Conservation (phyloP, 2,329 filamentous ascomycete genomes). For the Helotiales sp. region DNA sequence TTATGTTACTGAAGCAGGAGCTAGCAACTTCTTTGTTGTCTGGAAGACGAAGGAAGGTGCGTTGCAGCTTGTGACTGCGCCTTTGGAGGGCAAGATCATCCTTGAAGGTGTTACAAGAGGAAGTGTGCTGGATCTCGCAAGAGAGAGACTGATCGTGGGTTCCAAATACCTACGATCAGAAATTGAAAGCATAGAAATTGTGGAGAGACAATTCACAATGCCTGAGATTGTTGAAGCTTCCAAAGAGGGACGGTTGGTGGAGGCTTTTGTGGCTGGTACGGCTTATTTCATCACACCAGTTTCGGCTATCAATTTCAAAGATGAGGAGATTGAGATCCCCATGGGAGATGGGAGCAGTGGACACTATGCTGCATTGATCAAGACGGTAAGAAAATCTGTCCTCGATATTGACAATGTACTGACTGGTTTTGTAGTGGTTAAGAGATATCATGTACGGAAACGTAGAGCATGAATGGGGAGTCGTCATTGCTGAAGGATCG, state of each 20-base stretch:
- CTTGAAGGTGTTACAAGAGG: constrained; percentile 82
- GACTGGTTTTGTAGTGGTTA: constrained; percentile 46
- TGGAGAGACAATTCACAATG: constrained; percentile 82
- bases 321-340: constrained; percentile 60
- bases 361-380: constrained; percentile 58
- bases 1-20: constrained; percentile 83
- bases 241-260: constrained; percentile 73
- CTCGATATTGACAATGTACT: neutral
- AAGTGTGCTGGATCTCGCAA: constrained; percentile 73
- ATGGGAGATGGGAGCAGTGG: constrained; percentile 55
- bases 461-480: constrained; percentile 67
- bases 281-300: constrained; percentile 77
- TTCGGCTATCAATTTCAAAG: constrained; percentile 66
- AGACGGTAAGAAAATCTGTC: constrained; percentile 39
- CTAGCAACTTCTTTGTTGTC: constrained; percentile 87
- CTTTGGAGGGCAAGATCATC: constrained; percentile 79
- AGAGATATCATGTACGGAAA: constrained; percentile 74
- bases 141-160: constrained; percentile 54
- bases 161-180: constrained; percentile 28
- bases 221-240: constrained; percentile 71
- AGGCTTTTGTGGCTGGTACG: constrained; percentile 84
- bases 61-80: constrained; percentile 77
- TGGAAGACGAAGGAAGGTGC: constrained; percentile 67
- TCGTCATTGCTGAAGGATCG: constrained; percentile 58
- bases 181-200: constrained; percentile 60